Evolutionary conservation across 2,329 filamentous ascomycete species (phyloP), one percentile per base, ranked within the genome.

Genomic region (Epichloe typhina): DNA sequence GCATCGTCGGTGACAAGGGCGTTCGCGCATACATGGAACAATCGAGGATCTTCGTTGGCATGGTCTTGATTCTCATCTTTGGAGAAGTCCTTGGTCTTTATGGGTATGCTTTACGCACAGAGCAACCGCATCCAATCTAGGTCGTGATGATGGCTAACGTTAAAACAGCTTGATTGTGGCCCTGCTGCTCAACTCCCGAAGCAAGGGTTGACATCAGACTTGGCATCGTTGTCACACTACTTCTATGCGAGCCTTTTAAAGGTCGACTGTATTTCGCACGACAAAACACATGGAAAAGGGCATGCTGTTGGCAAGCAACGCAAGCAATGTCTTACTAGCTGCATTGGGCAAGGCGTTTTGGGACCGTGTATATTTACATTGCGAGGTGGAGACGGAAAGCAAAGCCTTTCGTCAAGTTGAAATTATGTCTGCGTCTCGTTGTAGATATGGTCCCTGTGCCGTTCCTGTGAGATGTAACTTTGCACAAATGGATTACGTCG

Each of bases 61-160:
- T 97, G 93, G 91, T 98, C 45, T 72, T 98, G 61, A 97, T 97
- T 59, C 78, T 97, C 56, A 98, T 98, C 79, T 98, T 98, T 66
- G 93, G 88, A 52, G 93, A 98, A 75, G 93, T 98, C 17, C 67
- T 98, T 65, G 93, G 93, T 67, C 83, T 98, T 35, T 98, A 98
- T 63, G 93, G 93, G 88, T 95, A 76, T 59, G 84, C 66, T 55
- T 55, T 12, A 12, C 12, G 19, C 26, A 26, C 33, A n/a, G 15
- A 35, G 17, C 15, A 21, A 21, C 12, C 7, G 21, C n/a, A 26
- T 12, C n/a, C n/a, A n/a, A 3, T 31, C 2, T 4, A 8, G 15
- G 11, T 2, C 9, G 40, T n/a, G 37, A 7, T 8, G 9, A 2
- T 15, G 7, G 8, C 49, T 55, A 52, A 57, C 47, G 8, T 9